Conservation (phyloP, 1,284 basidiomycete species). For the Volvariella surrecta region DNA sequence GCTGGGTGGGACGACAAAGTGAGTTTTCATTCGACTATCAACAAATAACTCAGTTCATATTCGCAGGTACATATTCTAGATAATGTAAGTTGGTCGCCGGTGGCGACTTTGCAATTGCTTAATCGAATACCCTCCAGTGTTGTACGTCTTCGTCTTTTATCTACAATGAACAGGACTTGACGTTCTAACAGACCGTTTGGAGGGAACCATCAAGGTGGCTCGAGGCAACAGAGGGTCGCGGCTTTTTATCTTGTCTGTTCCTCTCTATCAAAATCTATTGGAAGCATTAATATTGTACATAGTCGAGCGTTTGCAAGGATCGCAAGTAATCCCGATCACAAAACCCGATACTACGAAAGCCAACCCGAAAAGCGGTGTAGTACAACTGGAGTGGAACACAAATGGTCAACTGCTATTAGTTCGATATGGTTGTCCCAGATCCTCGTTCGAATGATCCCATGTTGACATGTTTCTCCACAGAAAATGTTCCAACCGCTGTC, state of each 20-base stretch:
- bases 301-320: slow-evolving; percentile 62
- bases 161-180: slow-evolving; percentile 2
- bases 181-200: slow-evolving; percentile 57
- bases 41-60: background rate
- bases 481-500: slow-evolving; percentile 48
- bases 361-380: slow-evolving; percentile 53
- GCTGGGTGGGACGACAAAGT: slow-evolving; percentile 85
- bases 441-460: background rate
- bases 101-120: slow-evolving; percentile 53
- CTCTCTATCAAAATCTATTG: background rate
- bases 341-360: slow-evolving; percentile 50
- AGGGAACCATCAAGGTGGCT: slow-evolving; percentile 77
- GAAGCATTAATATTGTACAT: background rate
- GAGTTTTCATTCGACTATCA: slow-evolving; percentile 10
- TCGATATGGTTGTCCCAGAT: slow-evolving; percentile 47
- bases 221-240: slow-evolving; percentile 67
- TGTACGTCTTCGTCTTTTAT: slow-evolving; percentile 32
- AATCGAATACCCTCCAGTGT: slow-evolving; percentile 43
- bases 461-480: slow-evolving; percentile 25
- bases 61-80: slow-evolving; percentile 69
- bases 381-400: slow-evolving; percentile 72
- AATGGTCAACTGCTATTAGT: slow-evolving; percentile 65
- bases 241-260: slow-evolving; percentile 71
- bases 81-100: slow-evolving; percentile 69
- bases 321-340: slow-evolving; percentile 39